Evolutionary conservation across 495 filamentous ascomycete genomes (phyloP).

Genomic region (Aspergillus haitiensis): DNA sequence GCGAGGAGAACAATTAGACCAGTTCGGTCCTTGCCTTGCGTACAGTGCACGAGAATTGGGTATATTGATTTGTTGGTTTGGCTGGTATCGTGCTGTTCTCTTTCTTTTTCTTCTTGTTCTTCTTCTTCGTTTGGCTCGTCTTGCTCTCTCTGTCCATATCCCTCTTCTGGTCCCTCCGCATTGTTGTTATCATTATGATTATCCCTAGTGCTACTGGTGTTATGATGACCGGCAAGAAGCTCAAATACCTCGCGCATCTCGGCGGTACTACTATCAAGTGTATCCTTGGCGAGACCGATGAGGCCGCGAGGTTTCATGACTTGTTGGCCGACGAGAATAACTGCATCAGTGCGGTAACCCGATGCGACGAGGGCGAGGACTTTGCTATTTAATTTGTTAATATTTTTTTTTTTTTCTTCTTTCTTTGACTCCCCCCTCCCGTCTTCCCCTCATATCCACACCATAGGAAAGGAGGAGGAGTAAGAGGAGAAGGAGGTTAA

Average conservation of each 20-base stretch:
- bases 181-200: background rate
- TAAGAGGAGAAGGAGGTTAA: no score
- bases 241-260: slow-evolving; percentile 64
- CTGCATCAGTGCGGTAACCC: slow-evolving; percentile 66
- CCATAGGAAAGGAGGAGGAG: no score
- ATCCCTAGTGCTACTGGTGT: background rate
- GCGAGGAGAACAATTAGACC: slow-evolving; percentile 68
- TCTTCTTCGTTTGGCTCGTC: background rate
- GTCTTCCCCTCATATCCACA: no score
- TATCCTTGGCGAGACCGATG: slow-evolving; percentile 62
- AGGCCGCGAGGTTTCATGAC: slow-evolving; percentile 71
- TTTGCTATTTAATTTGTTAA: slow-evolving; percentile 43
- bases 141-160: background rate
- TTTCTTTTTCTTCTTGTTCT: background rate
- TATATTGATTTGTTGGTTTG: slow-evolving; percentile 29
- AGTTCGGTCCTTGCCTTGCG: slow-evolving; percentile 85
- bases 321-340: slow-evolving; percentile 62
- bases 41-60: slow-evolving; percentile 74
- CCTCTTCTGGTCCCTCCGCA: background rate
- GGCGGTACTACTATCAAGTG: slow-evolving; percentile 58
- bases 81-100: background rate
- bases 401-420: background rate
- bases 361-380: slow-evolving; percentile 58
- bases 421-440: background rate
- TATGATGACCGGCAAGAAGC: slow-evolving; percentile 39